A percentile compares a stretch with the other conserved stretches of the same genome.
phyloP scores from a whole-genome alignment of 1,139 yeast genomes.

The Pneumocystis jirovecii region DNA sequence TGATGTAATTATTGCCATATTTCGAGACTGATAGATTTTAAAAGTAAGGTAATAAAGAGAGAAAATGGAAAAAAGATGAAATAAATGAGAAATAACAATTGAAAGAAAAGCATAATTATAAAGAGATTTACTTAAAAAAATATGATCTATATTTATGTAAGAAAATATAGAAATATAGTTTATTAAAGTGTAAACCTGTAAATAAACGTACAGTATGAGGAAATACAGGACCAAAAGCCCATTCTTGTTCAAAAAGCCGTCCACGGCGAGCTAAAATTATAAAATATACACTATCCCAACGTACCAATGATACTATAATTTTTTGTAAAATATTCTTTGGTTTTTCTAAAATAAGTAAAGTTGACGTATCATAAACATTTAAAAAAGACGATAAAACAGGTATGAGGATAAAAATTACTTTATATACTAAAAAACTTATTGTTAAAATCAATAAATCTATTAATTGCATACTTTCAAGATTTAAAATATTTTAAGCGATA shows the following conservation, averaged over 20 bases:
- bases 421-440: background rate
- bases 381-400: background rate
- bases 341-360: background rate
- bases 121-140: background rate
- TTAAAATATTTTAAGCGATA: background rate
- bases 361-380: background rate
- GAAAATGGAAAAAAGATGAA: constrained; percentile 38
- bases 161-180: background rate
- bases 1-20: constrained; percentile 29
- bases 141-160: background rate
- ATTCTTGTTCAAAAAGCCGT: constrained; percentile 62
- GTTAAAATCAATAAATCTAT: background rate
- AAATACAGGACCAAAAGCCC: constrained; percentile 79
- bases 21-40: constrained; percentile 31
- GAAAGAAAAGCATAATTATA: background rate
- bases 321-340: background rate
- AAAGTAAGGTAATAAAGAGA: constrained; percentile 31
- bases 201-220: constrained; percentile 14
- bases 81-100: constrained; percentile 32
- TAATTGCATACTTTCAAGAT: background rate
- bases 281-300: constrained; percentile 80
- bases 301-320: constrained; percentile 3
- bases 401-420: background rate
- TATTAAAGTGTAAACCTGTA: constrained; percentile 1
- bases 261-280: constrained; percentile 40